Conservation (phyloP, 192 early-diverging fungal species). For the Mortierella claussenii region DNA sequence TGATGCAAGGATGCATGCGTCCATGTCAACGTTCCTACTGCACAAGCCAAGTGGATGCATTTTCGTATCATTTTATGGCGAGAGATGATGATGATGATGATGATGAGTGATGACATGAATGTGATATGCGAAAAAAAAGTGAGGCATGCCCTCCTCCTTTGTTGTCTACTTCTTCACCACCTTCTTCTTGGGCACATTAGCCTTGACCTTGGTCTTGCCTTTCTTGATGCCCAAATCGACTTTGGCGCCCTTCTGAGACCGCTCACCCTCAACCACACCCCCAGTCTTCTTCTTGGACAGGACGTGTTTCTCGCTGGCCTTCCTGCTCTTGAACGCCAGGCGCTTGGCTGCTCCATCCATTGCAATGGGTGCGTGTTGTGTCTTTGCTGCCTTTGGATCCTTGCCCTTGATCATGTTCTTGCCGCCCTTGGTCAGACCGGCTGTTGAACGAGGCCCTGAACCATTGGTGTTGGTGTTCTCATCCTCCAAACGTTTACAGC, state of each 20-base stretch:
- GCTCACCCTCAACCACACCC: slow-evolving; percentile 41
- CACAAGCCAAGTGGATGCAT: no score
- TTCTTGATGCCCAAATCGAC: slow-evolving; percentile 53
- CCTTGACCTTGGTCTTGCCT: slow-evolving; percentile 51
- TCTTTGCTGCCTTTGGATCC: slow-evolving; percentile 19
- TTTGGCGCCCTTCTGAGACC: slow-evolving; percentile 49
- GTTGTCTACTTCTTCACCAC: slow-evolving; percentile 47
- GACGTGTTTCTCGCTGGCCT: slow-evolving; percentile 42
- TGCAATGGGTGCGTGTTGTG: slow-evolving; percentile 40
- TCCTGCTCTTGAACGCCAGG: slow-evolving; percentile 39
- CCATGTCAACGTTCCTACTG: no score
- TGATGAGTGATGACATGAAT: neutral
- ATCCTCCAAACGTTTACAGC: slow-evolving; percentile 57
- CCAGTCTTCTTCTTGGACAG: slow-evolving; percentile 44
- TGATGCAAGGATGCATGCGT: no score
- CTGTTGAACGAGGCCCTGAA: slow-evolving; percentile 19
- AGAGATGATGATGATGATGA: neutral
- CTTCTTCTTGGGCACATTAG: slow-evolving; percentile 53
- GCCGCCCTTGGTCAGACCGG: slow-evolving; percentile 21
- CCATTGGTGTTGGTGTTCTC: slow-evolving; percentile 41
- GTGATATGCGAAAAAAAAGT: slow-evolving; percentile 1
- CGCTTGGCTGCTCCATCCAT: slow-evolving; percentile 46
- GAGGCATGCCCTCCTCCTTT: neutral
- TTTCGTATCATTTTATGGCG: neutral
- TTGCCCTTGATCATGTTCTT: slow-evolving; percentile 10